phyloP scores from a whole-genome alignment of 768 basidiomycete species.

The Termitomyces bulborhizus region DNA sequence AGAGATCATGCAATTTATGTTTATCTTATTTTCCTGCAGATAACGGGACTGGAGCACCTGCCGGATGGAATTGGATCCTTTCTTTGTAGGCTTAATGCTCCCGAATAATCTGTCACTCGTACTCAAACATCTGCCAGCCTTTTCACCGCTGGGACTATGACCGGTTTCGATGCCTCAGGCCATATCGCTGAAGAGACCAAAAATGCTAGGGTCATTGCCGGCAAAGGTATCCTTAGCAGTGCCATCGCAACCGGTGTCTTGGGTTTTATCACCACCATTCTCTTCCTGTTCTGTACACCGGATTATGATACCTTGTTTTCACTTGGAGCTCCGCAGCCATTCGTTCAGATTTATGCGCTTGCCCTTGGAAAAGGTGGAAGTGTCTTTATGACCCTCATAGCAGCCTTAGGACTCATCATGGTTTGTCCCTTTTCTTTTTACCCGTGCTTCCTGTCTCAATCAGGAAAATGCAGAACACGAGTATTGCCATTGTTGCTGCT shows the following conservation, averaged over 20 bases:
- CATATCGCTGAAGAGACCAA: constrained; percentile 89
- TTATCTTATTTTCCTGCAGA: constrained; percentile 33
- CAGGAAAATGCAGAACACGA: constrained; percentile 57
- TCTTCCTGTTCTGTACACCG: constrained; percentile 83
- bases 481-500: constrained; percentile 81
- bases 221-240: constrained; percentile 75
- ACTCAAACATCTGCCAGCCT: constrained; percentile 40
- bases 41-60: constrained; percentile 83
- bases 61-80: constrained; percentile 89
- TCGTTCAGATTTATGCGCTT: constrained; percentile 81
- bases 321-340: constrained; percentile 82
- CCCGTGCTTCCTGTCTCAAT: neutral
- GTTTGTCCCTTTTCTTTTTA: constrained; percentile 31
- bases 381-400: constrained; percentile 84
- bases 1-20: neutral
- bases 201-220: constrained; percentile 77
- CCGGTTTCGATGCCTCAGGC: constrained; percentile 86
- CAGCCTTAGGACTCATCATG: constrained; percentile 79
- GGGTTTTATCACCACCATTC: constrained; percentile 73
- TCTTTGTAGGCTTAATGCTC: constrained; percentile 51
- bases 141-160: constrained; percentile 83
- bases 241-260: constrained; percentile 72
- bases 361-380: constrained; percentile 77
- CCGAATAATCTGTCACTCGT: neutral
- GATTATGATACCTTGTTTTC: constrained; percentile 71